Conservation (phyloP, 768 basidiomycete species). For the Lactarius hatsudake region DNA sequence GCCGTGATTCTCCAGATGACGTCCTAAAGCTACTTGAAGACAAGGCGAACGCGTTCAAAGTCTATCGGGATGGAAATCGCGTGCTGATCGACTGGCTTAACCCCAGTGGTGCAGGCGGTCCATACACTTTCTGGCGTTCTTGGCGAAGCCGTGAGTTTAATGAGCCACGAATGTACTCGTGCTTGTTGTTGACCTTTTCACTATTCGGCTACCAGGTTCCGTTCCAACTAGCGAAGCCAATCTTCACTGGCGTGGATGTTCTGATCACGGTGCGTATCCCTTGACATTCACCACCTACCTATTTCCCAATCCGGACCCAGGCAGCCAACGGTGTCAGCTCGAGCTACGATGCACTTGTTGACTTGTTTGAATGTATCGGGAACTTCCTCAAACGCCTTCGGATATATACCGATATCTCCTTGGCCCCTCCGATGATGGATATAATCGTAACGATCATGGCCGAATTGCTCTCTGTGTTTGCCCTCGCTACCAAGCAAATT, state of each 20-base stretch:
- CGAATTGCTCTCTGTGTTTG: neutral
- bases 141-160: neutral
- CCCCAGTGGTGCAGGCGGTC: neutral
- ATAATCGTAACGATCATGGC: neutral
- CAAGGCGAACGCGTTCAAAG: neutral
- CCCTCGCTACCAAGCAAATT: constrained; percentile 9
- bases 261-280: neutral
- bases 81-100: neutral
- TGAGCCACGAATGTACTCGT: neutral
- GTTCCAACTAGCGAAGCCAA: neutral
- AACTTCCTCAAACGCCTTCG: constrained; percentile 4
- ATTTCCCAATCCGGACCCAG: neutral
- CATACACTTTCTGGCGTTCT: neutral
- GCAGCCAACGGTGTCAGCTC: neutral
- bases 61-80: neutral
- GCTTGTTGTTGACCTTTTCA: neutral
- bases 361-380: constrained; percentile 4
- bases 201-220: neutral
- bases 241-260: neutral
- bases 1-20: neutral
- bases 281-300: neutral
- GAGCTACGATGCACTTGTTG: neutral
- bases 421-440: neutral
- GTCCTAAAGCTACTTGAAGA: neutral
- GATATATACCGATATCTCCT: neutral